Base-by-base conservation (phyloP, 176 grass and related monocot genomes). In the Musa beccarii region DNA sequence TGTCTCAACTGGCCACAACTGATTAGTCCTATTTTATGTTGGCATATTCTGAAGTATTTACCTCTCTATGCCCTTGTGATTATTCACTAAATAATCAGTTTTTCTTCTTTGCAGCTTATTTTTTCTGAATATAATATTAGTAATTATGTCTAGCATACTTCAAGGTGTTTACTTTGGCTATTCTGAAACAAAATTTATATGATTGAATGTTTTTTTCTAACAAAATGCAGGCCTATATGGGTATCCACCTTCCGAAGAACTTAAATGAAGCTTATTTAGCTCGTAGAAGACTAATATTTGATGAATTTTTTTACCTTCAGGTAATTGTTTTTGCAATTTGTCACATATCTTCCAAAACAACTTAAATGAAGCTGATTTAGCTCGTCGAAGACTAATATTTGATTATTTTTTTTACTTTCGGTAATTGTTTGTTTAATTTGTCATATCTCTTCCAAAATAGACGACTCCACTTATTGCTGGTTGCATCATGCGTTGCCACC, bases 261-360 rank as follows among this genome's bases (percentile, higher is more conserved):
- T 74, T 83, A 87, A 80, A 83, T 93, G 90, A 93, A 83, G 94
- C 94, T 85, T 86, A 89, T 90, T 83, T 91, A 76, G 90, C 90
- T 85, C 90, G 94, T 12, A 90, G 86, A 85, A 90, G 94, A 84
- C 74, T 98, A 63, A 90, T 98, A 81, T 98, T 98, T 77, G 94
- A 98, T 67, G 94, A 98, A 63, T 98, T 98, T 81, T 98, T 98
- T 85, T 98, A 93, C 81, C 86, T 98, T 80, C 94, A 98, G 90
- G 94, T 98, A 87, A 74, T 65, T 67, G 14, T 50, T 75, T 19
- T 1, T 70, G 34, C 34, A 70, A 51, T 25, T 26, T 22, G 12
- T 25, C 11, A 25, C 12, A 66, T n/a, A 21, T 24, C 80, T 79
- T 75, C 94, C 90, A 53, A 83, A 77, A 23, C 23, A 87, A 84